Conservation (phyloP, 2,329 filamentous ascomycete genomes). For the Fusarium chaquense region DNA sequence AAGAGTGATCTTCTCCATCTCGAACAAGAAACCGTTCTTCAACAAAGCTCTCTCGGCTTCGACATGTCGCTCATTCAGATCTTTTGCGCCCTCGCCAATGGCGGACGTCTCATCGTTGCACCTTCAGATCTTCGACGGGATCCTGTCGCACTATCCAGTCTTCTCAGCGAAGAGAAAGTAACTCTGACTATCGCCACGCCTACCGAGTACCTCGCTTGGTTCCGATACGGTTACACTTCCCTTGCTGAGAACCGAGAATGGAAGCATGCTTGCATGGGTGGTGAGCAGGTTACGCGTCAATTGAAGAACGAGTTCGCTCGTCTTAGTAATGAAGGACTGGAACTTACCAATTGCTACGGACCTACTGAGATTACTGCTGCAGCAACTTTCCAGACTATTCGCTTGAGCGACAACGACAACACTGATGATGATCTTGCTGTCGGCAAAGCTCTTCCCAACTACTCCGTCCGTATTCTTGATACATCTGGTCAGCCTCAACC, state of each 20-base stretch:
- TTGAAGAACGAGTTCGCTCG: conserved; percentile 6
- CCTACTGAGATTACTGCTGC: conserved; percentile 45
- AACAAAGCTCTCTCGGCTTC: conserved; percentile 32
- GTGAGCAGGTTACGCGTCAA: conserved; percentile 27
- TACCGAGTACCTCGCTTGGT: conserved; percentile 15
- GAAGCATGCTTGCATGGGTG: conserved; percentile 30
- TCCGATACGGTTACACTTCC: conserved; percentile 4
- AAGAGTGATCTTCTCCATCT: neutral
- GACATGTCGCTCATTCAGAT: conserved; percentile 26
- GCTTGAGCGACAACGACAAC: neutral
- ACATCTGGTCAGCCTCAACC: neutral
- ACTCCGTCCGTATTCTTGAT: neutral
- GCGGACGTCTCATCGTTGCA: conserved; percentile 20
- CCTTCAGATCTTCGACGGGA: conserved; percentile 1
- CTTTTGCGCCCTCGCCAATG: conserved; percentile 16
- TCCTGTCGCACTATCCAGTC: conserved; percentile 1
- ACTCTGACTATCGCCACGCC: conserved; percentile 23
- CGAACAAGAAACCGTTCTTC: neutral
- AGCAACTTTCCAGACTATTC: neutral
- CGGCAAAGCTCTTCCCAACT: conserved; percentile 1
- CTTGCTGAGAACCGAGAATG: neutral
- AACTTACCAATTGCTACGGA: conserved; percentile 46
- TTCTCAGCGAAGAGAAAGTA: conserved; percentile 12
- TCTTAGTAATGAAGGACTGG: neutral
- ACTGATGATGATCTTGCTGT: neutral